Percentiles rank a stretch among this genome's conserved stretches.
Evolutionary conservation across 2,329 filamentous ascomycete genomes (phyloP).

Genomic region (Beauveria scarabaeidicola): DNA sequence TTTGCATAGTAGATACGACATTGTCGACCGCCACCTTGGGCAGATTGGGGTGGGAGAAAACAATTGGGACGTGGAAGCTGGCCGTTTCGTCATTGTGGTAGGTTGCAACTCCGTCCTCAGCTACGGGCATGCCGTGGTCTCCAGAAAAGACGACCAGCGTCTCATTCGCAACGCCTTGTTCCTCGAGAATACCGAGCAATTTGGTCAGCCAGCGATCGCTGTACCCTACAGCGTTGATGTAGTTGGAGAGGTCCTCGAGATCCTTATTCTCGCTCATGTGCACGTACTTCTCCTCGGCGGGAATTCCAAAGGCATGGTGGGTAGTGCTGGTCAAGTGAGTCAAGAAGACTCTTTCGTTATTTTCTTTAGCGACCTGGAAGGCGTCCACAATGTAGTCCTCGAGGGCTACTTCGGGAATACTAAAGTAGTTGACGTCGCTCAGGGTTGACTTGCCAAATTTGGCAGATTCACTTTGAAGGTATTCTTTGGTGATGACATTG

Average conservation of each 20-base stretch:
- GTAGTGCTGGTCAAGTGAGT: conserved; percentile 29
- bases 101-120: conserved; percentile 23
- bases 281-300: conserved; percentile 21
- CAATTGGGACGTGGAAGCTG: conserved; percentile 25
- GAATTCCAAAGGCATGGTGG: conserved; percentile 26
- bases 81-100: conserved; percentile 27
- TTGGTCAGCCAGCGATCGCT: conserved; percentile 26
- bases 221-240: conserved; percentile 26
- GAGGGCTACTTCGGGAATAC: conserved; percentile 23
- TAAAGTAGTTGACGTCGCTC: conserved; percentile 27
- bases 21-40: conserved; percentile 22
- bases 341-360: conserved; percentile 25
- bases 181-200: conserved; percentile 22
- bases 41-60: conserved; percentile 26
- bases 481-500: conserved; percentile 22
- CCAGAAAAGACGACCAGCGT: conserved; percentile 26
- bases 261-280: conserved; percentile 19
- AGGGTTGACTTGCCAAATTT: conserved; percentile 22
- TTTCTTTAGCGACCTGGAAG: conserved; percentile 21
- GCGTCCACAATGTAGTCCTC: conserved; percentile 26
- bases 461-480: conserved; percentile 21
- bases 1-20: conserved; percentile 25
- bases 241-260: conserved; percentile 24
- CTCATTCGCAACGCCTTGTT: conserved; percentile 25
- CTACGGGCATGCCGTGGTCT: conserved; percentile 25